Conservation (phyloP, 306 rosid genomes). For the Arachis stenosperma region DNA sequence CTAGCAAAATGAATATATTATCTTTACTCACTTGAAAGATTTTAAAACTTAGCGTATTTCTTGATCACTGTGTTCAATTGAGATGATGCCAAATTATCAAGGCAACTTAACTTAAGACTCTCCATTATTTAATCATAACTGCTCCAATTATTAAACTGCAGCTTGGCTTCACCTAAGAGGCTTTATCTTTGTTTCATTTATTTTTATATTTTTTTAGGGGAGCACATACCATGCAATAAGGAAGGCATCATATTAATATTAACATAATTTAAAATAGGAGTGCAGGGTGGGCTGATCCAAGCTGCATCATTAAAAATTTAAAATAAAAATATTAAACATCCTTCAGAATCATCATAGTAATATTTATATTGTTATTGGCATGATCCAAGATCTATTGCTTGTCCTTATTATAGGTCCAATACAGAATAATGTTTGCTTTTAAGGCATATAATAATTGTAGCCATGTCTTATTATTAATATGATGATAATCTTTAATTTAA, state of each 20-base stretch:
- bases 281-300: background rate
- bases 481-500: too few relatives aligned
- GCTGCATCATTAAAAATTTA: background rate
- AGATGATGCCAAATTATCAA: conserved; percentile 34
- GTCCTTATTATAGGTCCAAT: background rate
- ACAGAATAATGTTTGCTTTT: conserved; percentile 7
- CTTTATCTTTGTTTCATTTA: background rate
- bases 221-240: background rate
- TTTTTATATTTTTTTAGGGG: background rate
- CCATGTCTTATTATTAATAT: background rate
- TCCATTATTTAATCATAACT: conserved; percentile 24
- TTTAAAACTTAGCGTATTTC: conserved; percentile 24
- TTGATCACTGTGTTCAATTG: conserved; percentile 28
- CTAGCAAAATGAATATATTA: conserved; percentile 30
- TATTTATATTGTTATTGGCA: conserved; percentile 5
- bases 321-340: background rate
- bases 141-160: conserved; percentile 7
- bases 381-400: conserved; percentile 40
- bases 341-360: conserved; percentile 6
- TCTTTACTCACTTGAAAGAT: conserved; percentile 26
- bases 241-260: background rate
- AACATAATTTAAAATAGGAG: background rate
- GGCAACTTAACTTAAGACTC: background rate
- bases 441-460: background rate
- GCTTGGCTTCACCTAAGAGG: conserved; percentile 6